Base-by-base conservation (phyloP, 2,329 filamentous ascomycete genomes). In the Hortaea werneckii region DNA sequence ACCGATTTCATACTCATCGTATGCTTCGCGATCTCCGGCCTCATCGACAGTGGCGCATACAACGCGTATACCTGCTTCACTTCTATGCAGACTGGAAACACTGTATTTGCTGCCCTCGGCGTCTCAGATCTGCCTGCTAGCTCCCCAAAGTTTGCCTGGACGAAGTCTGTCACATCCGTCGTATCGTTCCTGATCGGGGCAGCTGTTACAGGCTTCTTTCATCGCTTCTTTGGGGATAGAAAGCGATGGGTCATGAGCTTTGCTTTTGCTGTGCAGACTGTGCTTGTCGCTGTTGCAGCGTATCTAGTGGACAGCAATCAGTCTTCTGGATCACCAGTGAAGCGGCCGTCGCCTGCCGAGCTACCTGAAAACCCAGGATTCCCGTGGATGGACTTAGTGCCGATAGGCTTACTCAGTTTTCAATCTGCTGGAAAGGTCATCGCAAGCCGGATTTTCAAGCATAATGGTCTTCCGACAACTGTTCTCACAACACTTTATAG, bases 401-500 rank as follows among this genome's bases (percentile, higher is more conserved):
- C 84, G 0, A 74, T 87, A 39, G 78, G 75, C 1, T 66, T 86
- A 7, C 73, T 87, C 6, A 80, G 83, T 2, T 85, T 88, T 58
- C 84, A 88, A 66, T 82, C 79, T 54, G 82, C 81, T 46, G 85
- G 83, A 0, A 85, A 88, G 61, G 83, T 84, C 1, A 80, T 88
- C 10, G 77, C 77, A 0, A 86, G 81, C 54, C 69, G 84, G 4
- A 78, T 82, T 0, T 64, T 89, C 48, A 75, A 79, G 56, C 81
- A 80, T 58, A 80, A 79, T 48, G 78, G 79, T 5, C 67, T 89
- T 9, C 87, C 83, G 0, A 85, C 82, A 48, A 83, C 87, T 9
- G 85, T 88, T 3, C 65, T 90, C 48, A 89, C 85, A 1, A 87
- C 83, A 60, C 79, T 85, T 50, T 88, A 87, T 67, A 87, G 83